Conservation (phyloP, 2,329 filamentous ascomycete species). For the Xylaria digitata region DNA sequence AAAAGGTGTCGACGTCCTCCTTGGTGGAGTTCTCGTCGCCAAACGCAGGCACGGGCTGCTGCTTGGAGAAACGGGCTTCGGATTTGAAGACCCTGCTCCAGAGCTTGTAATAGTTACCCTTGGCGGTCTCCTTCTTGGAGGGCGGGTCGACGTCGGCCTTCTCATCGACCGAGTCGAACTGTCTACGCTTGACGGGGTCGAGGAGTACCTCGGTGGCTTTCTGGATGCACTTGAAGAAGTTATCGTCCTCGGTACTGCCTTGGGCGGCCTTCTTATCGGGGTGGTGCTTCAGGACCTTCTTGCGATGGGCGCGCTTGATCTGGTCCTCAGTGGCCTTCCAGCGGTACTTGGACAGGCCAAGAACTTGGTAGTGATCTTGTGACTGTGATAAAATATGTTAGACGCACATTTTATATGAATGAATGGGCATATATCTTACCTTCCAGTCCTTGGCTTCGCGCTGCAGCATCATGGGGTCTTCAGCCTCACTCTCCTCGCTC, state of each 20-base stretch:
- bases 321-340: slow-evolving; percentile 95
- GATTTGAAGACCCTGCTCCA: slow-evolving; percentile 92
- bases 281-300: slow-evolving; percentile 99
- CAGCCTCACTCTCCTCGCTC: slow-evolving; percentile 90
- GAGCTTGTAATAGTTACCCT: slow-evolving; percentile 93
- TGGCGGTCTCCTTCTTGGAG: slow-evolving; percentile 86
- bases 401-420: not conserved
- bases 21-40: slow-evolving; percentile 86
- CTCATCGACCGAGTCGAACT: slow-evolving; percentile 97
- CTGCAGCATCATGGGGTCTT: slow-evolving; percentile 91
- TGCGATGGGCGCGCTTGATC: slow-evolving; percentile 98
- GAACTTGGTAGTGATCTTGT: slow-evolving; percentile 98
- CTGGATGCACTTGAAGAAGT: slow-evolving; percentile 99
- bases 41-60: slow-evolving; percentile 86
- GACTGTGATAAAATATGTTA: slow-evolving; percentile 60
- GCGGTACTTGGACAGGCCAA: slow-evolving; percentile 92
- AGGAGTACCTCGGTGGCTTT: slow-evolving; percentile 94
- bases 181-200: slow-evolving; percentile 90
- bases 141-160: slow-evolving; percentile 92
- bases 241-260: slow-evolving; percentile 89
- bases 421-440: slow-evolving; percentile 61
- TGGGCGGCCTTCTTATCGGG: slow-evolving; percentile 98
- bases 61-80: slow-evolving; percentile 92
- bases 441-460: slow-evolving; percentile 99
- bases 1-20: slow-evolving; percentile 93